Base-by-base conservation (phyloP, 805 yeast genomes). In the Nakazawaea holstii region DNA sequence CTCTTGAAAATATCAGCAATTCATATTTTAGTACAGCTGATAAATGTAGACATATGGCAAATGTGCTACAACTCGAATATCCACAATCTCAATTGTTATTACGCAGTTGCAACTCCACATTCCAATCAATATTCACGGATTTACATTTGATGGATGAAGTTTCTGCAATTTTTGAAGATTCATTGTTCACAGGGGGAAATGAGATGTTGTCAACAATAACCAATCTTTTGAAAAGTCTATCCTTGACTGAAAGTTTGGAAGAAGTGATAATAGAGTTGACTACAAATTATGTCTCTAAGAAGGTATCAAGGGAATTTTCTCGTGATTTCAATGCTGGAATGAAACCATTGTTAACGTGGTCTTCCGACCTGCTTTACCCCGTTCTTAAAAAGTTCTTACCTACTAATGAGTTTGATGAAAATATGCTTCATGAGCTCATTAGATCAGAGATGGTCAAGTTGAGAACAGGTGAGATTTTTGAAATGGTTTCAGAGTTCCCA, bases 381-480 rank as follows among this genome's bases (percentile, higher is more conserved):
- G 53, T 55, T 38, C 40, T 63, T 32, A 35, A 43, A 15, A 47
- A 37, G n/a, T 41, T 56, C 17, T 39, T 60, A 6, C 58, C 58
- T 1, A 38, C 39, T 4, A 30, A 43, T 8, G 51, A 55, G 9
- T 52, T 55, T 32, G 49, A 41, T 13, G 11, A 43, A 8, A 55
- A 52, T 0, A 53, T 52, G 37, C 43, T 65, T 7, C 43, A 54
- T 8, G 45, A 50, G 11, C 42, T 59, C 3, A 52, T 57, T 3
- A 59, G 55, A 40, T 47, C 49, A 37, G 59, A 59, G 41, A 49
- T 67, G 20, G 56, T 59, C 3, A 41, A 69, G n/a, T 62, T 82
- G 36, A 66, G 94, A 49, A 76, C 73, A 1, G 52, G 57, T 0
- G 89, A 87, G 55, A 73, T 84, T 8, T 84, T 73, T 56, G 78